phyloP scores from a whole-genome alignment of 2,329 filamentous ascomycete genomes.

The Epichloe brachyelytri region DNA sequence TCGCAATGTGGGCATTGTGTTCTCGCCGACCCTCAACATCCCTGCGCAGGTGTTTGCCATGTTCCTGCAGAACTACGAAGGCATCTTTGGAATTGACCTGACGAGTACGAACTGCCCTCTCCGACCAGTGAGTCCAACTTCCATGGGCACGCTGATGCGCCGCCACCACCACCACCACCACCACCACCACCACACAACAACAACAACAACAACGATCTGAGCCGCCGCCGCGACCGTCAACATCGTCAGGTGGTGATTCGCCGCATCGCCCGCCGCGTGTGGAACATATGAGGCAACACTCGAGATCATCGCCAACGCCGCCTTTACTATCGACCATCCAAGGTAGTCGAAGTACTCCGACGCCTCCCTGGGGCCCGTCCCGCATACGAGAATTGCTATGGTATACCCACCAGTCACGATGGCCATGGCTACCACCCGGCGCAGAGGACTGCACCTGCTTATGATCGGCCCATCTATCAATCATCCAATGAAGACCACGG shows the following conservation, averaged over 20 bases:
- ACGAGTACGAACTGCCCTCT: constrained; percentile 46
- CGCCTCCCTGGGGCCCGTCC: constrained; percentile 28
- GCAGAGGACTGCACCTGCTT: constrained; percentile 18
- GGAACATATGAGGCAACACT: constrained; percentile 17
- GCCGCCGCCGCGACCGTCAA: constrained; percentile 32
- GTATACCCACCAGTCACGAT: constrained; percentile 15
- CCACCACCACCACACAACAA: neutral
- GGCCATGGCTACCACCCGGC: constrained; percentile 8
- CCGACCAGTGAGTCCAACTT: constrained; percentile 27
- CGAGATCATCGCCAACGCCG: constrained; percentile 35
- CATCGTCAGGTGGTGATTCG: constrained; percentile 34
- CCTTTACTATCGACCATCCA: constrained; percentile 26
- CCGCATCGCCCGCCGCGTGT: constrained; percentile 35
- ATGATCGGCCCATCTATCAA: constrained; percentile 26
- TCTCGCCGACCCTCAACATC: constrained; percentile 93
- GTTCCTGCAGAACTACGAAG: constrained; percentile 80
- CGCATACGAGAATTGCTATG: constrained; percentile 32
- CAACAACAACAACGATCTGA: constrained; percentile 15
- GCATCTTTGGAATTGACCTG: constrained; percentile 66
- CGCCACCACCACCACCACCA: constrained; percentile 2
- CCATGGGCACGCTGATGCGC: constrained; percentile 17
- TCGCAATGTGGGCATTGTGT: constrained; percentile 93
- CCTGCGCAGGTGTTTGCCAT: constrained; percentile 88
- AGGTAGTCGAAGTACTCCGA: constrained; percentile 26
- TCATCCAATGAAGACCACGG: constrained; percentile 13